A percentile compares a stretch with the other conserved stretches of the same genome.
Evolutionary conservation across 1,139 yeast genomes (phyloP).

Genomic region (Yamadazyma membranifaciens): DNA sequence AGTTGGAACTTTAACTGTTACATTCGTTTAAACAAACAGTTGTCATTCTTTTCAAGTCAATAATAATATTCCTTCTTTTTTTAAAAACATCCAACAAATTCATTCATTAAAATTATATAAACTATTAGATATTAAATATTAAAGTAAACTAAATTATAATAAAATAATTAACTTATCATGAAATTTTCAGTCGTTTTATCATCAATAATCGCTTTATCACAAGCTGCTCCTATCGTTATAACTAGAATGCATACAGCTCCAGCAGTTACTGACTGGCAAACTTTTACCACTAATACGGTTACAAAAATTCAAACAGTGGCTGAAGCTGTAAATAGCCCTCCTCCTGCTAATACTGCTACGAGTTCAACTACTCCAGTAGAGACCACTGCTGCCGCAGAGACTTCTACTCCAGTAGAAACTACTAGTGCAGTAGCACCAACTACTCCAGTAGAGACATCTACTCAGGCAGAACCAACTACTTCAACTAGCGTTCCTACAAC

Average conservation of each 20-base stretch:
- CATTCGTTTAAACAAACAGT: background rate
- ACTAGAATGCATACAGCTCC: slow-evolving; percentile 32
- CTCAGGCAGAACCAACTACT: slow-evolving; percentile 7
- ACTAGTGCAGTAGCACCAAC: slow-evolving; percentile 27
- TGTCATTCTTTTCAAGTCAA: background rate
- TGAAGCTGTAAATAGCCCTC: slow-evolving; percentile 35
- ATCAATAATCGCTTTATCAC: slow-evolving; percentile 22
- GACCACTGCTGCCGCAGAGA: slow-evolving; percentile 8
- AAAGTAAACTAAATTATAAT: background rate
- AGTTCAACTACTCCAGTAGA: slow-evolving; percentile 10
- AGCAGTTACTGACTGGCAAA: slow-evolving; percentile 26
- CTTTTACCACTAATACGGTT: slow-evolving; percentile 18
- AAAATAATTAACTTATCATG: slow-evolving; percentile 12
- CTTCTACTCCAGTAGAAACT: slow-evolving; percentile 7
- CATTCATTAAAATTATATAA: background rate
- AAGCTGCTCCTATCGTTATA: slow-evolving; percentile 28
- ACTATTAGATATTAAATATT: background rate
- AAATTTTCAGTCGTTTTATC: slow-evolving; percentile 16
- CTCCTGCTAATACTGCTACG: slow-evolving; percentile 10
- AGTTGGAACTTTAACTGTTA: too few relatives aligned
- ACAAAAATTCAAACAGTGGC: slow-evolving; percentile 53
- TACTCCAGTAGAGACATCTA: slow-evolving; percentile 1
- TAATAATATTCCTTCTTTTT: background rate
- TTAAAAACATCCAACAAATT: background rate
- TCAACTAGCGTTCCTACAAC: slow-evolving; percentile 17